phyloP scores from a whole-genome alignment of 192 early-diverging fungal genomes.

The Coemansia furcata region DNA sequence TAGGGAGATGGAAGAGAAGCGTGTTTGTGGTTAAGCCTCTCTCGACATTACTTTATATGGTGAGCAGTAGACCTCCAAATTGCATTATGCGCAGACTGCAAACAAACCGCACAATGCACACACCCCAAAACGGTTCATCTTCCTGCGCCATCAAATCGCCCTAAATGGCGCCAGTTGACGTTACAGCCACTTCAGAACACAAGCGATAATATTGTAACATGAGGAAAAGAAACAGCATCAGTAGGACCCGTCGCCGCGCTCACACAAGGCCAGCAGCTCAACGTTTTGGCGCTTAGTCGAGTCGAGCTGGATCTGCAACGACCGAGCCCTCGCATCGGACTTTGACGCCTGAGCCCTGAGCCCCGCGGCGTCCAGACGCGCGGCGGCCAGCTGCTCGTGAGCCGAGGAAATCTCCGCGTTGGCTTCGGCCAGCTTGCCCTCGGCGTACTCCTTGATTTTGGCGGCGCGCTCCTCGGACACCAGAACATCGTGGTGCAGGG shows the following conservation, averaged over 20 bases:
- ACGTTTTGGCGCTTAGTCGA: conserved; percentile 43
- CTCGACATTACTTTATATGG: neutral
- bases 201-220: neutral
- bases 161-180: neutral
- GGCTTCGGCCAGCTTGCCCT: conserved; percentile 21
- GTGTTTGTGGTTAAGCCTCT: neutral
- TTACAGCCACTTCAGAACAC: neutral
- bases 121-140: neutral
- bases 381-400: conserved; percentile 19
- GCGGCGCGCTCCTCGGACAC: conserved; percentile 34
- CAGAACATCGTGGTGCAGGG: conserved; percentile 27
- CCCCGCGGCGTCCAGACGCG: conserved; percentile 12
- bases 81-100: neutral
- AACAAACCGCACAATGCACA: neutral
- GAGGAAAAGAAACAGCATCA: neutral
- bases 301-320: conserved; percentile 40
- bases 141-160: neutral
- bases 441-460: conserved; percentile 37
- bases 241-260: neutral
- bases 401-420: conserved; percentile 23
- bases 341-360: conserved; percentile 20
- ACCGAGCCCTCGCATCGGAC: conserved; percentile 24
- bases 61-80: neutral
- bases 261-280: conserved; percentile 38
- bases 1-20: neutral